Conservation (phyloP, 2,329 filamentous ascomycete species). For the Rhytidhysteron rufulum region DNA sequence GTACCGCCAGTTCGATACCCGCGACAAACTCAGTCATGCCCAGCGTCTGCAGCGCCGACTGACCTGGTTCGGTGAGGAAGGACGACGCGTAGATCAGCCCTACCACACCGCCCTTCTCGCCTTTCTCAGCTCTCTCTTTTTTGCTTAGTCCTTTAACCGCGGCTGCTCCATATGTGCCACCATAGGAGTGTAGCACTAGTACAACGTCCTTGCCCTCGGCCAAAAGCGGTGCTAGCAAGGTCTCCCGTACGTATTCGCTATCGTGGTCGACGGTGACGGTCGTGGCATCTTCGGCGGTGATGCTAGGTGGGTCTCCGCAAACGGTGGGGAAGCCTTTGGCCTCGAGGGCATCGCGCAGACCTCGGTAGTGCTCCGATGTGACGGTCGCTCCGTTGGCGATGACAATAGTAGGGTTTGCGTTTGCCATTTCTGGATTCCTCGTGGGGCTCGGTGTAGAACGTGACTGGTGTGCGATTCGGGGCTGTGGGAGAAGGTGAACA, state of each 20-base stretch:
- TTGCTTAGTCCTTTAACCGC: constrained; percentile 8
- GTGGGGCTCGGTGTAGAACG: too few relatives aligned
- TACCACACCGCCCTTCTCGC: constrained; percentile 6
- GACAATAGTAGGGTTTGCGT: constrained; percentile 4
- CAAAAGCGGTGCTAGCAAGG: too few relatives aligned
- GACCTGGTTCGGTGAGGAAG: too few relatives aligned
- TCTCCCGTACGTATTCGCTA: constrained; percentile 2
- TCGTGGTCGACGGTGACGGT: constrained; percentile 4
- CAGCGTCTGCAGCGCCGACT: too few relatives aligned
- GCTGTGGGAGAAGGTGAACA: too few relatives aligned
- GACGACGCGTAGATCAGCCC: too few relatives aligned
- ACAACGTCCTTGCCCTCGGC: constrained; percentile 8
- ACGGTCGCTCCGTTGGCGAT: constrained; percentile 5
- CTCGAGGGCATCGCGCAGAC: neutral
- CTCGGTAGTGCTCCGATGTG: constrained; percentile 1
- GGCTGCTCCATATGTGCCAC: constrained; percentile 6
- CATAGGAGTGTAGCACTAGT: constrained; percentile 12
- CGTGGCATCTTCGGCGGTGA: constrained; percentile 2
- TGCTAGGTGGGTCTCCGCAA: constrained; percentile 1
- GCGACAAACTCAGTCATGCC: too few relatives aligned
- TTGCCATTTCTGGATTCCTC: too few relatives aligned
- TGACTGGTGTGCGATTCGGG: too few relatives aligned
- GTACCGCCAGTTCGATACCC: too few relatives aligned
- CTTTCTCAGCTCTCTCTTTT: neutral
- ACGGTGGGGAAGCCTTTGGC: constrained; percentile 3